Conservation (phyloP, 2,329 filamentous ascomycete genomes). For the Lachnellula cervina region DNA sequence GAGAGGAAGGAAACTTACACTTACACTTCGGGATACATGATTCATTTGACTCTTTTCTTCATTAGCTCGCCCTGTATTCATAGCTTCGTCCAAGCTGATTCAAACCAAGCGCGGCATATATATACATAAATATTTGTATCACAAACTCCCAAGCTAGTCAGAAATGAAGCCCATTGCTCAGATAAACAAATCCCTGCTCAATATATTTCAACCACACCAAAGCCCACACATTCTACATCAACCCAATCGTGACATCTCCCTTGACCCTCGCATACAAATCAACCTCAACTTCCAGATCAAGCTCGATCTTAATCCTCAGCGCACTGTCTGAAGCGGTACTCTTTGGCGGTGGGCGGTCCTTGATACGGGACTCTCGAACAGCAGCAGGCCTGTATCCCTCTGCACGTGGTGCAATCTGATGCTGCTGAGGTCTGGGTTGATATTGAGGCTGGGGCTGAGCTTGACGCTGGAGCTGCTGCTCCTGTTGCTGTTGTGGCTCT, state of each 20-base stretch:
- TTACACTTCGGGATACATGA: no score
- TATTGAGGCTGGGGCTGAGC: background rate
- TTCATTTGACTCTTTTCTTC: no score
- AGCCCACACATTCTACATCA: background rate
- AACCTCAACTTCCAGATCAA: conserved; percentile 34
- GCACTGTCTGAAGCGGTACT: conserved; percentile 29
- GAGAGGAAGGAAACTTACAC: no score
- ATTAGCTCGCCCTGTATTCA: no score
- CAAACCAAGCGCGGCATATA: no score
- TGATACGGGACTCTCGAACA: conserved; percentile 32
- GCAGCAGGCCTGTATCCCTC: conserved; percentile 14
- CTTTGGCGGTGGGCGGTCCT: conserved; percentile 31
- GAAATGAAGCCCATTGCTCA: no score
- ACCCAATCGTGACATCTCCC: background rate
- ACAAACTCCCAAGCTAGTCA: no score
- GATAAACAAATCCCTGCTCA: no score
- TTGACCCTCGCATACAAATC: background rate
- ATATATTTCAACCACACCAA: no score
- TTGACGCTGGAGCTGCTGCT: conserved; percentile 1
- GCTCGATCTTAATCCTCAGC: conserved; percentile 36
- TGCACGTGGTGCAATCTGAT: conserved; percentile 7
- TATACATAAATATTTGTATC: no score
- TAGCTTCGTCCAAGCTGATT: no score
- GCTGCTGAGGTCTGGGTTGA: background rate
- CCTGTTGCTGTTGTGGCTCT: background rate